A percentile compares a stretch with the other conserved stretches of the same genome.
These are phyloP conservation scores for Acorus calamus DNA, from an alignment of 106 monocot genomes.

Conservation along the genomic window DNA sequence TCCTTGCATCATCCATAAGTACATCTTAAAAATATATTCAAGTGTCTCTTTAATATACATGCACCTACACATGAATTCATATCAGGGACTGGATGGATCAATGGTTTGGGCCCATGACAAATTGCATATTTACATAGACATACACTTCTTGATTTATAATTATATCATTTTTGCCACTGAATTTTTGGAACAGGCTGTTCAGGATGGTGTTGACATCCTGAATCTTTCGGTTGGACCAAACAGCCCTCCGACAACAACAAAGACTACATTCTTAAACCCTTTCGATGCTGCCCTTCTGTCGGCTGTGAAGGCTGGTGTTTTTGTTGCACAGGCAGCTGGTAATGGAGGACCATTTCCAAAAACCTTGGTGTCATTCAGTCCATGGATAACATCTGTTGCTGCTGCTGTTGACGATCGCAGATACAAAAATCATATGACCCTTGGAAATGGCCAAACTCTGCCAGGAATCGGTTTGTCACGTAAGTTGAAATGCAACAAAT, in stretches of 20 bases:
- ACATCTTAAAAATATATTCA: too few relatives aligned
- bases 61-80: too few relatives aligned
- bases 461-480: slow-evolving; percentile 88
- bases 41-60: too few relatives aligned
- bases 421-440: slow-evolving; percentile 75
- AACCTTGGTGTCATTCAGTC: slow-evolving; percentile 92
- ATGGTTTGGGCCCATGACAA: too few relatives aligned
- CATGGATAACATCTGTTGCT: slow-evolving; percentile 96
- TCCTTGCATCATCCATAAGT: too few relatives aligned
- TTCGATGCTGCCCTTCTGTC: slow-evolving; percentile 95
- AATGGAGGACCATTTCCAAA: slow-evolving; percentile 97
- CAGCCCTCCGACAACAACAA: slow-evolving; percentile 77
- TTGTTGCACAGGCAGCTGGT: slow-evolving; percentile 96
- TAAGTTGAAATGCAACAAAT: slow-evolving; percentile 17
- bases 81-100: too few relatives aligned
- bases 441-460: slow-evolving; percentile 73
- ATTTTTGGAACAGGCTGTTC: slow-evolving; percentile 74
- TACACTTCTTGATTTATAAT: too few relatives aligned
- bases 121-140: too few relatives aligned
- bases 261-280: slow-evolving; percentile 87
- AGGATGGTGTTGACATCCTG: slow-evolving; percentile 89
- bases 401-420: slow-evolving; percentile 97
- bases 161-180: not conserved
- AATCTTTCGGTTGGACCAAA: slow-evolving; percentile 98
- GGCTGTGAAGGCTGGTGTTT: slow-evolving; percentile 95